Evolutionary conservation across 768 basidiomycete species (phyloP).

Genomic region (Termitomyces sp.): DNA sequence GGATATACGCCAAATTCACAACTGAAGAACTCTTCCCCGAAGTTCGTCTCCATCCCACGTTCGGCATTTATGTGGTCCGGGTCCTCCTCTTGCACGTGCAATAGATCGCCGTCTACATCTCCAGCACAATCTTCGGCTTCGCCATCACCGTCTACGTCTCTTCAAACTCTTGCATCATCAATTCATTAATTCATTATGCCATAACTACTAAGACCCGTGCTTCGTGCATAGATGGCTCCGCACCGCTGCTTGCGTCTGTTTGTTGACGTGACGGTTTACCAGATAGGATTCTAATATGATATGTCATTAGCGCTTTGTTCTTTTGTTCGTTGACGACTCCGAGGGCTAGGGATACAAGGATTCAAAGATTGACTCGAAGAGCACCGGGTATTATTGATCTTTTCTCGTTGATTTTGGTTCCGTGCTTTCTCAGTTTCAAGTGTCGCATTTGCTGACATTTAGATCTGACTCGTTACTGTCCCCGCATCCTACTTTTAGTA

Average conservation of each 20-base stretch:
- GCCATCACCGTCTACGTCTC: slow-evolving; percentile 37
- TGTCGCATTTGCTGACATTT: background rate
- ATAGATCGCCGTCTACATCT: slow-evolving; percentile 30
- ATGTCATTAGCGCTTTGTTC: no score
- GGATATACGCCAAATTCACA: slow-evolving; percentile 22
- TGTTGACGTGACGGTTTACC: slow-evolving; percentile 38
- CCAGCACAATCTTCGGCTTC: slow-evolving; percentile 34
- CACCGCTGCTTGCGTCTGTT: slow-evolving; percentile 36
- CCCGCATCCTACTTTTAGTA: no score
- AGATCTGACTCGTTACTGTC: background rate
- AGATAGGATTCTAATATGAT: slow-evolving; percentile 37
- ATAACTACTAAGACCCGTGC: slow-evolving; percentile 40
- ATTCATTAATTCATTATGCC: slow-evolving; percentile 35
- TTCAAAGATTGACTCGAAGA: background rate
- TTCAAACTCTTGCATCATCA: slow-evolving; percentile 40
- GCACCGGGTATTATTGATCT: background rate
- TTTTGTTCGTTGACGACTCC: no score
- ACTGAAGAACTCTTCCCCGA: slow-evolving; percentile 32
- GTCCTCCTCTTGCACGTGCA: background rate
- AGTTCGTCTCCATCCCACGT: background rate
- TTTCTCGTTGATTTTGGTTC: background rate
- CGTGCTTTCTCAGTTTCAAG: background rate
- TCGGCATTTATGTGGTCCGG: slow-evolving; percentile 26
- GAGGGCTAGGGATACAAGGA: slow-evolving; percentile 7
- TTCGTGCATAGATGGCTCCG: slow-evolving; percentile 30